A percentile compares a stretch with the other conserved stretches of the same genome.
Evolutionary conservation across 257 asterid species (phyloP).

Genomic region (Penstemon barbatus): DNA sequence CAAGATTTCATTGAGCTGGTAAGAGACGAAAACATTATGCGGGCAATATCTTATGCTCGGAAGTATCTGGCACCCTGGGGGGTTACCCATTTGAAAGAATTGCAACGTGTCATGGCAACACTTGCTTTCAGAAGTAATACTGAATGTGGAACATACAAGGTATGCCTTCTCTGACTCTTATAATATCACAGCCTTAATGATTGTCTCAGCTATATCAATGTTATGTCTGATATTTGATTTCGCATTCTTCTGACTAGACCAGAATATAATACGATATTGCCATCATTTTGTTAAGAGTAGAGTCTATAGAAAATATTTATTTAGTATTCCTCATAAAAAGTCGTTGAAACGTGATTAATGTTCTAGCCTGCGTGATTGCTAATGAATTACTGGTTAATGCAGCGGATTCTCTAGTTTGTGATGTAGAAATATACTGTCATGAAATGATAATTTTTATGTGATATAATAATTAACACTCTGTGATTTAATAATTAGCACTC

Average conservation of each 20-base stretch:
- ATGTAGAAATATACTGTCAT: neutral
- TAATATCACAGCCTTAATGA: constrained; percentile 10
- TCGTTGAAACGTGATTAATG: neutral
- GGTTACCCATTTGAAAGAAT: constrained; percentile 85
- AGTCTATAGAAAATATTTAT: neutral
- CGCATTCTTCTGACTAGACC: neutral
- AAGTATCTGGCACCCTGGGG: constrained; percentile 97
- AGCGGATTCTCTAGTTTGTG: too few relatives aligned
- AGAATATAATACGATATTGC: constrained; percentile 11
- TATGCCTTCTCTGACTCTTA: constrained; percentile 24
- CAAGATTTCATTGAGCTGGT: constrained; percentile 97
- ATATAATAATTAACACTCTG: neutral
- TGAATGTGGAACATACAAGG: constrained; percentile 87
- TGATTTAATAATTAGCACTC: neutral
- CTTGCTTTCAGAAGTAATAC: constrained; percentile 88
- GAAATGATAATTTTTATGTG: neutral
- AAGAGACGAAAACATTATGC: constrained; percentile 68
- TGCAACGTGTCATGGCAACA: constrained; percentile 90
- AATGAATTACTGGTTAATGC: neutral
- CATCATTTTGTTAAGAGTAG: neutral
- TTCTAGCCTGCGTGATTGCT: neutral
- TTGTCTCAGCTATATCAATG: constrained; percentile 13
- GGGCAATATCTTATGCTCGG: constrained; percentile 83
- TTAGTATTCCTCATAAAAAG: neutral
- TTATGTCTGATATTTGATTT: constrained; percentile 18